phyloP scores from a whole-genome alignment of 441 rosid species.

The Macaranga tanarius region DNA sequence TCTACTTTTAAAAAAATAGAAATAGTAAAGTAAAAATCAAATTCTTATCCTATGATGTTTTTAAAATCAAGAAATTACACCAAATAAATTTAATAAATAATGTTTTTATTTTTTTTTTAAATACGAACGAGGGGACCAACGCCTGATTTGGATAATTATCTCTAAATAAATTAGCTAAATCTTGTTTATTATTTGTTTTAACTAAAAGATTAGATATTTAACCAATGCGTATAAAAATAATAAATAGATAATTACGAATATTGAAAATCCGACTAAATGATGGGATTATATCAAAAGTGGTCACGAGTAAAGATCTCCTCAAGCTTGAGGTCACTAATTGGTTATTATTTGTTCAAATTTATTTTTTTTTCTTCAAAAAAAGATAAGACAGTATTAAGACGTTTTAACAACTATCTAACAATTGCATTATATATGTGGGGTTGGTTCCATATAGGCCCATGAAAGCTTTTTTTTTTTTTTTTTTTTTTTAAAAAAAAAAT shows the following conservation, averaged over 20 bases:
- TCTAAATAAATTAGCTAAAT: too few relatives aligned
- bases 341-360: background rate
- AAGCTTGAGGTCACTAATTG: background rate
- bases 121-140: too few relatives aligned
- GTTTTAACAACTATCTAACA: slow-evolving; percentile 18
- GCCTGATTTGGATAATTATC: too few relatives aligned
- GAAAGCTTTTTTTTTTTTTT: background rate
- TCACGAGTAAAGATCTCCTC: background rate
- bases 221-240: background rate
- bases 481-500: too few relatives aligned
- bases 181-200: too few relatives aligned
- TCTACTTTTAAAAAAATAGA: too few relatives aligned
- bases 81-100: too few relatives aligned
- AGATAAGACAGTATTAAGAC: slow-evolving; percentile 21
- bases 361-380: background rate
- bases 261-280: background rate
- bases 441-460: background rate
- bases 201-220: too few relatives aligned
- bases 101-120: too few relatives aligned
- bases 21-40: too few relatives aligned
- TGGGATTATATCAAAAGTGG: background rate
- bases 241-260: background rate
- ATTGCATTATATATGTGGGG: slow-evolving; percentile 17
- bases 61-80: too few relatives aligned
- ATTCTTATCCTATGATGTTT: too few relatives aligned